phyloP scores from a whole-genome alignment of 2,329 filamentous ascomycete genomes.

The Arthroderma sp. region DNA sequence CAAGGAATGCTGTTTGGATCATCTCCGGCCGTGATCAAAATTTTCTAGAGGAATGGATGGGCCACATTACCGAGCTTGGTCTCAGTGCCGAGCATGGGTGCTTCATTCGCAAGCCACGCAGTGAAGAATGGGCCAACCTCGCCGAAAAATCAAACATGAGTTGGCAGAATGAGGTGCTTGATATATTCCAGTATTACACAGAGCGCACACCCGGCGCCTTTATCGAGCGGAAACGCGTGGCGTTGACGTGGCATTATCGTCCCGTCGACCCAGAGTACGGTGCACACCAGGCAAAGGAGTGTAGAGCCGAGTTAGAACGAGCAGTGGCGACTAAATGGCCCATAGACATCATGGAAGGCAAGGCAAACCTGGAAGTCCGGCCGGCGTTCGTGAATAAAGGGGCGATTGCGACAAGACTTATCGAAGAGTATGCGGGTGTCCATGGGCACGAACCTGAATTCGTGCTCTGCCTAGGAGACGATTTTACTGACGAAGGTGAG shows the following conservation, averaged over 20 bases:
- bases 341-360: slow-evolving; percentile 92
- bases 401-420: slow-evolving; percentile 75
- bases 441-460: slow-evolving; percentile 60
- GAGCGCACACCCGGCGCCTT: slow-evolving; percentile 80
- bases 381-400: slow-evolving; percentile 97
- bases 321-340: slow-evolving; percentile 71
- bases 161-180: slow-evolving; percentile 78
- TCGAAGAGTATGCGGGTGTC: slow-evolving; percentile 53
- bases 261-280: slow-evolving; percentile 79
- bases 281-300: slow-evolving; percentile 64
- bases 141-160: slow-evolving; percentile 79
- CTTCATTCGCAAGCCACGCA: slow-evolving; percentile 74
- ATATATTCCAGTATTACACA: slow-evolving; percentile 77
- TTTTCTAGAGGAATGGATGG: slow-evolving; percentile 81
- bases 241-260: slow-evolving; percentile 94
- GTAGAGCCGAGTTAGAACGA: slow-evolving; percentile 66
- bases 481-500: slow-evolving; percentile 88
- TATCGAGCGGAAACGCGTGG: slow-evolving; percentile 87
- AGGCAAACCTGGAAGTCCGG: slow-evolving; percentile 94
- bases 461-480: slow-evolving; percentile 81
- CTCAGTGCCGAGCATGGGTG: slow-evolving; percentile 95
- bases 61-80: slow-evolving; percentile 80
- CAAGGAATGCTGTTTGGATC: slow-evolving; percentile 88
- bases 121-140: slow-evolving; percentile 73
- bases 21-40: slow-evolving; percentile 89